A percentile compares a stretch with the other conserved stretches of the same genome.
These are phyloP conservation scores for Dactylorhiza incarnata DNA, from an alignment of 106 monocot genomes.

Conservation along the genomic window DNA sequence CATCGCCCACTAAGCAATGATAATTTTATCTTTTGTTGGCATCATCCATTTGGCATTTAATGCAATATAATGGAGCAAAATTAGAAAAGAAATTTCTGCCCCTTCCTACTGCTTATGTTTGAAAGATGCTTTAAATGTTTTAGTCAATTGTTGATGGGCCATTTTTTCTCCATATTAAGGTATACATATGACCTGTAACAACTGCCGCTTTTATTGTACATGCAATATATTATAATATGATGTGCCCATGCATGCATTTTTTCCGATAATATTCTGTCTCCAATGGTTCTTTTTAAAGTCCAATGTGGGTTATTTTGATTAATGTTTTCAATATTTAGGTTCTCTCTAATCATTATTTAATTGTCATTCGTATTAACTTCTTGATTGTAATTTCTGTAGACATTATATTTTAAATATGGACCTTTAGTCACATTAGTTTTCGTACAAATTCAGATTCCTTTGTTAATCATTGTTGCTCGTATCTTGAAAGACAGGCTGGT, in stretches of 20 bases:
- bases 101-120: no score
- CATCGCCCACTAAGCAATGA: no score
- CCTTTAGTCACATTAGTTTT: background rate
- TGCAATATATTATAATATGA: background rate
- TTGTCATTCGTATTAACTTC: background rate
- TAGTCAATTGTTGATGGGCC: no score
- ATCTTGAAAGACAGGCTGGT: conserved; percentile 41
- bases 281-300: background rate
- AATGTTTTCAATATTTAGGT: background rate
- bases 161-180: background rate
- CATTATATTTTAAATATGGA: background rate
- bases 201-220: background rate
- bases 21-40: no score
- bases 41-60: no score
- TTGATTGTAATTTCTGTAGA: background rate
- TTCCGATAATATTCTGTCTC: background rate
- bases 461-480: background rate
- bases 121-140: no score
- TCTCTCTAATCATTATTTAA: background rate
- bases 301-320: background rate
- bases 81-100: no score
- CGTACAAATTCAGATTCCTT: background rate
- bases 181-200: background rate
- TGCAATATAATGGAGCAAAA: no score
- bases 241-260: background rate